These are phyloP conservation scores for Naematelia encephala DNA, from an alignment of 768 basidiomycete genomes.

Conservation along the genomic window DNA sequence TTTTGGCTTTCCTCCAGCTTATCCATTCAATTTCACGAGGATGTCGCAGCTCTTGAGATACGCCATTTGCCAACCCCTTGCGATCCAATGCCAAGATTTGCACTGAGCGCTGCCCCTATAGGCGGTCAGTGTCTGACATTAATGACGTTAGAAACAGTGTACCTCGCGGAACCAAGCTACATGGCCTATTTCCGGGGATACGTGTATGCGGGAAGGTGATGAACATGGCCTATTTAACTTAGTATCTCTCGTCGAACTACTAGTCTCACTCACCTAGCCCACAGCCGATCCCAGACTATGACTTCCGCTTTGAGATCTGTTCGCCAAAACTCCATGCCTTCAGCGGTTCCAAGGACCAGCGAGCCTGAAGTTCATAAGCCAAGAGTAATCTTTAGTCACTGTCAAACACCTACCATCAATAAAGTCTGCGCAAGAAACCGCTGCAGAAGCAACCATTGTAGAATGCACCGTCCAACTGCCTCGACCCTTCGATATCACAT, in stretches of 20 bases:
- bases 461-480: constrained; percentile 32
- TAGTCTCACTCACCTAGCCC: constrained; percentile 32
- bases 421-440: constrained; percentile 29
- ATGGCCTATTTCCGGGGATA: constrained; percentile 28
- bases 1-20: constrained; percentile 34
- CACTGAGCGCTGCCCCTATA: constrained; percentile 20
- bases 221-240: constrained; percentile 17
- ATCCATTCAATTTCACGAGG: constrained; percentile 39
- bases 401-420: constrained; percentile 16
- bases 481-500: constrained; percentile 3
- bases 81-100: constrained; percentile 27
- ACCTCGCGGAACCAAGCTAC: constrained; percentile 32
- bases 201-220: constrained; percentile 12
- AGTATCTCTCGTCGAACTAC: background rate
- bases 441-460: constrained; percentile 24
- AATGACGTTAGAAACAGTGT: background rate
- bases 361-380: constrained; percentile 16
- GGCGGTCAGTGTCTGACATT: background rate
- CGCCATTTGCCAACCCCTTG: constrained; percentile 20
- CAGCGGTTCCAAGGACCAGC: constrained; percentile 25
- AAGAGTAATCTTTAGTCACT: background rate
- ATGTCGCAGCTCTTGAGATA: constrained; percentile 38
- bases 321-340: constrained; percentile 40
- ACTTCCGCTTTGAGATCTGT: constrained; percentile 28
- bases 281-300: constrained; percentile 43